Percentiles rank a stretch among this genome's conserved stretches.
Evolutionary conservation across 805 yeast genomes (phyloP).

Genomic region (Ogataea sp.): DNA sequence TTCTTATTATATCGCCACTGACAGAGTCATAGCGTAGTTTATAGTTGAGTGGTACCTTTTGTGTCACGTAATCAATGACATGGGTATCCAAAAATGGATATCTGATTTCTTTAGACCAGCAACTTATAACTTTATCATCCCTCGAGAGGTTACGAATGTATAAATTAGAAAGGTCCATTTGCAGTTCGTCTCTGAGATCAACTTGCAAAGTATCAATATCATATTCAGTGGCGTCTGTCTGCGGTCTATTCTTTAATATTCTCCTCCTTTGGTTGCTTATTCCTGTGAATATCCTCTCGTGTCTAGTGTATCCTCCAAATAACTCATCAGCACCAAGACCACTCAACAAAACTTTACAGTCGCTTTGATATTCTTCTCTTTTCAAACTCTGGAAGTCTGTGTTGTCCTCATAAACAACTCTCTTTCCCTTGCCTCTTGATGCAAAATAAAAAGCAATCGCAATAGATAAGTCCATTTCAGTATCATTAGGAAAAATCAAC

Average conservation of each 20-base stretch:
- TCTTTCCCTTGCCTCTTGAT: conserved; percentile 44
- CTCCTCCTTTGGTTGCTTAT: conserved; percentile 17
- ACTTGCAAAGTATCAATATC: conserved; percentile 17
- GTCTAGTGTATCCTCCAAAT: conserved; percentile 92
- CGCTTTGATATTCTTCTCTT: conserved; percentile 33
- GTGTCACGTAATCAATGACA: conserved; percentile 44
- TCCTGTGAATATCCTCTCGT: conserved; percentile 42
- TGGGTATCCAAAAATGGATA: conserved; percentile 74
- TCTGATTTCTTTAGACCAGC: conserved; percentile 85
- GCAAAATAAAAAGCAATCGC: conserved; percentile 96
- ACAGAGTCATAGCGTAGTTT: conserved; percentile 30
- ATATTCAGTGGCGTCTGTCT: conserved; percentile 9
- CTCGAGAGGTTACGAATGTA: conserved; percentile 79
- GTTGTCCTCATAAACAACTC: conserved; percentile 9
- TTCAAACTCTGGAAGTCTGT: conserved; percentile 7
- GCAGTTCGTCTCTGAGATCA: conserved; percentile 50
- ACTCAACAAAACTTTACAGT: conserved; percentile 67
- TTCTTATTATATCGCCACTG: conserved; percentile 30
- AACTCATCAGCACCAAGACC: conserved; percentile 98
- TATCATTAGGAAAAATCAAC: conserved; percentile 74
- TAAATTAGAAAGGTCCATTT: conserved; percentile 62
- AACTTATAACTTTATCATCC: conserved; percentile 81
- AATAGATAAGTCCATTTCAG: conserved; percentile 94
- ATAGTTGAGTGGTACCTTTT: conserved; percentile 39
- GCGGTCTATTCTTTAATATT: conserved; percentile 12